phyloP scores from a whole-genome alignment of 352 stramenopile genomes.

The Globisporangium carolinianum region DNA sequence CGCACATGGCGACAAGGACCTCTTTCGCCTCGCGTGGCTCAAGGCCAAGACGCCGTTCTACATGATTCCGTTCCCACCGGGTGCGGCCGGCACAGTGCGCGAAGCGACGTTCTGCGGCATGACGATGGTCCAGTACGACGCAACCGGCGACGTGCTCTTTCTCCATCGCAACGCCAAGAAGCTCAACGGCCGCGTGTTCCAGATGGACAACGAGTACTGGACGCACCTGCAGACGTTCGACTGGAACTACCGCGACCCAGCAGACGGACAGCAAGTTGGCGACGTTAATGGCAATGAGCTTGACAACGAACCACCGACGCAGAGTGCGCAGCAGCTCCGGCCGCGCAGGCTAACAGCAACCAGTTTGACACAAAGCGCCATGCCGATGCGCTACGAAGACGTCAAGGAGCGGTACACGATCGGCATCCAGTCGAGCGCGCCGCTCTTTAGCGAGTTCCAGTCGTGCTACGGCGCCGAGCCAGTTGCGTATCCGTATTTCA shows the following conservation, averaged over 20 bases:
- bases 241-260: conserved; percentile 14
- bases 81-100: conserved; percentile 25
- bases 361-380: neutral
- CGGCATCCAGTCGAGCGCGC: conserved; percentile 30
- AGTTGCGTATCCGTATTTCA: conserved; percentile 27
- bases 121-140: conserved; percentile 71
- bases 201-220: conserved; percentile 34
- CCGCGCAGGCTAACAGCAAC: neutral
- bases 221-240: conserved; percentile 39
- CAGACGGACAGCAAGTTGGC: neutral
- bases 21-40: conserved; percentile 76
- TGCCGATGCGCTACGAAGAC: conserved; percentile 34
- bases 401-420: conserved; percentile 40
- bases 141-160: conserved; percentile 47
- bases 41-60: conserved; percentile 51
- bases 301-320: neutral
- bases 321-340: conserved; percentile 1
- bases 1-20: conserved; percentile 71
- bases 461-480: conserved; percentile 43
- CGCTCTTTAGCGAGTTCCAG: conserved; percentile 43
- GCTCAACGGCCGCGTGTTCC: conserved; percentile 40
- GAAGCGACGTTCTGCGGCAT: conserved; percentile 57
- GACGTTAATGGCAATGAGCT: neutral
- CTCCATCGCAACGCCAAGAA: conserved; percentile 73
- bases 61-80: conserved; percentile 54